Evolutionary conservation across 2,329 filamentous ascomycete genomes (phyloP).

Genomic region (Hortaea sp.): DNA sequence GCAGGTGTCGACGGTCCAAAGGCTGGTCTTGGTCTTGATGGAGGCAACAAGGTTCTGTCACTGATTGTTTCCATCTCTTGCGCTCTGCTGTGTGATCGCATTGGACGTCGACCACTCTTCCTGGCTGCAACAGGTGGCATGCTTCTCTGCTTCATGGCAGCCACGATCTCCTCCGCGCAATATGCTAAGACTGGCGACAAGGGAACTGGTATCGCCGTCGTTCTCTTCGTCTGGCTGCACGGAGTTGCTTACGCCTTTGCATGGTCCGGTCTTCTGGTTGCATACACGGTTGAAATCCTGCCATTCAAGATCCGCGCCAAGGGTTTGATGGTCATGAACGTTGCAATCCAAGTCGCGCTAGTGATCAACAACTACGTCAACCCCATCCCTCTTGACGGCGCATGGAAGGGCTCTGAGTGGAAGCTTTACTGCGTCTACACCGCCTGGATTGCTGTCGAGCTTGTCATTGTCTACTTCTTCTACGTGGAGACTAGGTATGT

Average conservation of each 20-base stretch:
- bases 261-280: slow-evolving; percentile 34
- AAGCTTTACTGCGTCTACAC: slow-evolving; percentile 21
- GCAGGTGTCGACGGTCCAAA: slow-evolving; percentile 35
- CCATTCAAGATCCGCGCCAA: slow-evolving; percentile 38
- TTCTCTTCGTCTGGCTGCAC: slow-evolving; percentile 26
- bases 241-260: slow-evolving; percentile 30
- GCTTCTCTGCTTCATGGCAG: slow-evolving; percentile 18
- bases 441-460: slow-evolving; percentile 24
- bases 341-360: slow-evolving; percentile 36
- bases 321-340: slow-evolving; percentile 36
- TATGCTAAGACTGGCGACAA: slow-evolving; percentile 15
- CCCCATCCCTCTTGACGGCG: slow-evolving; percentile 16
- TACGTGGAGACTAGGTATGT: slow-evolving; percentile 5
- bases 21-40: slow-evolving; percentile 30
- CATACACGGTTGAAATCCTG: slow-evolving; percentile 38
- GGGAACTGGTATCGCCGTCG: slow-evolving; percentile 20
- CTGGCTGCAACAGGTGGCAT: slow-evolving; percentile 26
- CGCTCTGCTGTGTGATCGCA: slow-evolving; percentile 21
- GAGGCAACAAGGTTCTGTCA: slow-evolving; percentile 26
- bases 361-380: slow-evolving; percentile 32
- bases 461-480: slow-evolving; percentile 18
- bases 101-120: slow-evolving; percentile 24
- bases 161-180: slow-evolving; percentile 24
- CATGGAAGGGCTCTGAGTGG: no score
- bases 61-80: slow-evolving; percentile 44